Percentiles rank a stretch among this genome's conserved stretches.
These are phyloP conservation scores for Backusella parvicylindrica DNA, from an alignment of 192 early-diverging fungal genomes.

Conservation along the genomic window DNA sequence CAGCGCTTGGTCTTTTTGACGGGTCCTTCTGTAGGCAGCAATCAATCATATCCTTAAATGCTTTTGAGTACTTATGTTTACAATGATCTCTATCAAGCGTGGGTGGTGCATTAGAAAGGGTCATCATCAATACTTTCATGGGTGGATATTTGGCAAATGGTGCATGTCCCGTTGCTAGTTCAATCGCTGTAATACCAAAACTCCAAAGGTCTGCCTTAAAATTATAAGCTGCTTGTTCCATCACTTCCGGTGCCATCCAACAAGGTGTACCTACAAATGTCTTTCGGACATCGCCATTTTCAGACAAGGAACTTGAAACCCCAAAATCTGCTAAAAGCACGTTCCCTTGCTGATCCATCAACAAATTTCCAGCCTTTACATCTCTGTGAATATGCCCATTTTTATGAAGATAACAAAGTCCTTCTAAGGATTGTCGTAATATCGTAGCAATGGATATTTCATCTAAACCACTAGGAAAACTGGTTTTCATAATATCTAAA, in stretches of 20 bases:
- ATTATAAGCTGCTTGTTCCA: slow-evolving; percentile 87
- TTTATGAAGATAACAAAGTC: slow-evolving; percentile 60
- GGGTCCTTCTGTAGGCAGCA: slow-evolving; percentile 78
- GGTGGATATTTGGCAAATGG: slow-evolving; percentile 87
- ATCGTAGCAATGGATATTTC: slow-evolving; percentile 77
- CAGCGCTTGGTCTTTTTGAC: slow-evolving; percentile 64
- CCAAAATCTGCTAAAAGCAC: slow-evolving; percentile 67
- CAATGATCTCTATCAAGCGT: slow-evolving; percentile 74
- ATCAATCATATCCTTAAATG: slow-evolving; percentile 88
- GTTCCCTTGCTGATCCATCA: slow-evolving; percentile 64
- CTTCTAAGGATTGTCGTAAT: slow-evolving; percentile 68
- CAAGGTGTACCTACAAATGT: slow-evolving; percentile 74
- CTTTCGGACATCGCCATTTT: slow-evolving; percentile 60
- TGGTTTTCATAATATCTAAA: slow-evolving; percentile 85
- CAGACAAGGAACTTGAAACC: slow-evolving; percentile 61
- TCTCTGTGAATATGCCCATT: slow-evolving; percentile 69
- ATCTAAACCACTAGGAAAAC: slow-evolving; percentile 75
- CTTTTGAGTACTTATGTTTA: slow-evolving; percentile 69
- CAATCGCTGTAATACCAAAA: slow-evolving; percentile 85
- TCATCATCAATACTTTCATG: slow-evolving; percentile 83
- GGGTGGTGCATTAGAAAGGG: slow-evolving; percentile 82
- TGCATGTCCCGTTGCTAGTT: slow-evolving; percentile 82
- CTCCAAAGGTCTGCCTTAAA: slow-evolving; percentile 91
- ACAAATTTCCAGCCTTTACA: slow-evolving; percentile 67
- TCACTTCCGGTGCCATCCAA: slow-evolving; percentile 77